Base-by-base conservation (phyloP, 2,329 filamentous ascomycete genomes). In the Sphaerostilbella broomeana region DNA sequence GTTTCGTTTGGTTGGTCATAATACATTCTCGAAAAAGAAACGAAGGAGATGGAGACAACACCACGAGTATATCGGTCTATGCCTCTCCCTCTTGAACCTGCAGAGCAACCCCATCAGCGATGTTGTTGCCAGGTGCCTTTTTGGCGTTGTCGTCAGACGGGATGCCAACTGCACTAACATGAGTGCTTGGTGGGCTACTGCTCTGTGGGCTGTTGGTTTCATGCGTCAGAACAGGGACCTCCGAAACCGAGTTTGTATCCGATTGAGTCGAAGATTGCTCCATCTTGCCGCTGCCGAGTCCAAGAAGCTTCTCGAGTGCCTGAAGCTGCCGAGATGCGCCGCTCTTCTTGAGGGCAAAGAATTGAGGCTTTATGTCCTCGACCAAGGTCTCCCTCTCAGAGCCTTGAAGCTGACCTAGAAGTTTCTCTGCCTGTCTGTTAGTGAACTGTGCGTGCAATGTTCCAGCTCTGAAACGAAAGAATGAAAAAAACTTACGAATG, bases 401-500 rank as follows among this genome's bases (percentile, higher is more conserved):
- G 3, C 74, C 79, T 27, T 79, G 67, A 4, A 87, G 67, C 47
- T 75, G 66, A 6, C 65, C 70, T 22, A 94, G 69, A 5, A 95
- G 72, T 65, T 89, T 94, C 65, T 95, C 87, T 94, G 12, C 22
- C 15, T 10, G n/a, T n/a, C n/a, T n/a, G 56, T 21, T 10, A 16
- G 16, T 9, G 7, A 24, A 35, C 8, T 35, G 33, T 35, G 10
- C 24, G 33, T 32, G 2, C 16, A 12, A 16, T 32, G 42, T 55
- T 44, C n/a, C n/a, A n/a, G n/a, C n/a, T n/a, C n/a, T n/a, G n/a
- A n/a, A n/a, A n/a, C n/a, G n/a, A n/a, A n/a, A n/a, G n/a, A n/a
- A n/a, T n/a, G n/a, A n/a, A n/a, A 9, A 4, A 7, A 10, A 61
- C 87, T 79, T 77, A 94, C 88, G 90, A 46, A 97, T 84, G 5